phyloP scores from a whole-genome alignment of 139 green algal species.

The Chlamydomonas eustigma region DNA sequence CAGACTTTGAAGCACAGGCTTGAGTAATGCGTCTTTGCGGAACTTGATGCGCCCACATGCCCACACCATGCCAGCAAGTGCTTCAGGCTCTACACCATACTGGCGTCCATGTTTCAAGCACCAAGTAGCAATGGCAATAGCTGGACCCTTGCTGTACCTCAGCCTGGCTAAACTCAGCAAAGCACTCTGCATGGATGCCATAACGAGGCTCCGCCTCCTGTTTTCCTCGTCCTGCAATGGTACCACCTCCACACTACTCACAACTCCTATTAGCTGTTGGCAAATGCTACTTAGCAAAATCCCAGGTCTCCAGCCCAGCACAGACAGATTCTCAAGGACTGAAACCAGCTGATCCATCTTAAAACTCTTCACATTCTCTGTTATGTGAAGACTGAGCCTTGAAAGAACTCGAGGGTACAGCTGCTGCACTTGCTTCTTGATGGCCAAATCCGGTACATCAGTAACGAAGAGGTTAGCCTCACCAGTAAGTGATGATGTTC shows the following conservation, averaged over 20 bases:
- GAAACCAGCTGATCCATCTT: not conserved
- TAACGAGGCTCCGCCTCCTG: no score
- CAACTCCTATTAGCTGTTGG: not conserved
- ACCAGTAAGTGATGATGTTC: not conserved
- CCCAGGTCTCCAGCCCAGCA: no score
- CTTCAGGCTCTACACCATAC: not conserved
- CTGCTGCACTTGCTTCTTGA: no score
- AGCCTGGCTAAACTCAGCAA: not conserved
- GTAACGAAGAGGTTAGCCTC: no score
- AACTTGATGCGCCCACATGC: not conserved
- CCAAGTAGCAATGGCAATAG: not conserved
- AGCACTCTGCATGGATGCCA: no score
- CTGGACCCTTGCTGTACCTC: not conserved
- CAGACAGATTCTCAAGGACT: not conserved
- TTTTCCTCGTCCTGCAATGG: no score
- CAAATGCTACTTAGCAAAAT: no score
- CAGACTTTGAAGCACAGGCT: not conserved
- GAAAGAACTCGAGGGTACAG: no score
- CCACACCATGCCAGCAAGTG: slow-evolving; percentile 15
- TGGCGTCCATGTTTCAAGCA: not conserved
- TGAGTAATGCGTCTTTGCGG: not conserved
- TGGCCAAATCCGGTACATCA: no score
- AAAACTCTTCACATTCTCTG: no score
- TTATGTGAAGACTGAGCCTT: no score
- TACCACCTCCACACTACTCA: not conserved